phyloP scores from a whole-genome alignment of 2,329 filamentous ascomycete genomes.

The Xylaria sp. region DNA sequence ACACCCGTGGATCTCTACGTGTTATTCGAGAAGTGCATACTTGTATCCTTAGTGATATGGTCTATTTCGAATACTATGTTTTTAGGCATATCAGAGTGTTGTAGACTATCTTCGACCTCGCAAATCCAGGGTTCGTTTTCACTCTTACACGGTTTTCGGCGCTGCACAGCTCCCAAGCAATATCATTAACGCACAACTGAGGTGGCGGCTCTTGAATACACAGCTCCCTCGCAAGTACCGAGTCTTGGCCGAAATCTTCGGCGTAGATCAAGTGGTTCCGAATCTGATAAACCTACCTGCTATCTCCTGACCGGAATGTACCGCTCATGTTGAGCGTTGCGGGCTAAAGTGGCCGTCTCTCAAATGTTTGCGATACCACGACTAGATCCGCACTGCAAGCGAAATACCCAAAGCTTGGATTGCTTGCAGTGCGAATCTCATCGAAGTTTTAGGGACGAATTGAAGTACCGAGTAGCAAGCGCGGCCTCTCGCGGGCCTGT shows the following conservation, averaged over 20 bases:
- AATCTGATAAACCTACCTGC: constrained; percentile 17
- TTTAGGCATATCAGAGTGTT: not conserved
- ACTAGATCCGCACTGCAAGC: constrained; percentile 18
- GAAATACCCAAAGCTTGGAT: not conserved
- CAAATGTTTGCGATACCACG: constrained; percentile 11
- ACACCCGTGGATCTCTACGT: not conserved
- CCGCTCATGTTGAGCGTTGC: constrained; percentile 12
- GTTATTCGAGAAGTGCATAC: not conserved
- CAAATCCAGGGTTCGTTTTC: not conserved
- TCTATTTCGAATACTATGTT: constrained; percentile 6
- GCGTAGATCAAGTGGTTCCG: constrained; percentile 36
- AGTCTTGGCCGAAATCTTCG: constrained; percentile 24
- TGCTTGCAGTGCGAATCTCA: constrained; percentile 2
- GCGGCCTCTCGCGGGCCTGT: constrained; percentile 19
- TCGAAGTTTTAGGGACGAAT: not conserved
- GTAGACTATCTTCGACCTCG: not conserved
- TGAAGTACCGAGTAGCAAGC: constrained; percentile 13
- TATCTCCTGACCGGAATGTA: constrained; percentile 22
- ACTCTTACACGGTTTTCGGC: not conserved
- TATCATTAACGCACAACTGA: constrained; percentile 17
- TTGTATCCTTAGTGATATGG: not conserved
- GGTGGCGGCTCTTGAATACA: constrained; percentile 17
- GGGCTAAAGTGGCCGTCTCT: constrained; percentile 25
- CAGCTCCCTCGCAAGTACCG: constrained; percentile 32
- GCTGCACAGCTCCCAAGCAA: not conserved